Percentiles rank a stretch among this genome's conserved stretches.
phyloP scores from a whole-genome alignment of 345 rosid genomes.

The Raphanus sativus region DNA sequence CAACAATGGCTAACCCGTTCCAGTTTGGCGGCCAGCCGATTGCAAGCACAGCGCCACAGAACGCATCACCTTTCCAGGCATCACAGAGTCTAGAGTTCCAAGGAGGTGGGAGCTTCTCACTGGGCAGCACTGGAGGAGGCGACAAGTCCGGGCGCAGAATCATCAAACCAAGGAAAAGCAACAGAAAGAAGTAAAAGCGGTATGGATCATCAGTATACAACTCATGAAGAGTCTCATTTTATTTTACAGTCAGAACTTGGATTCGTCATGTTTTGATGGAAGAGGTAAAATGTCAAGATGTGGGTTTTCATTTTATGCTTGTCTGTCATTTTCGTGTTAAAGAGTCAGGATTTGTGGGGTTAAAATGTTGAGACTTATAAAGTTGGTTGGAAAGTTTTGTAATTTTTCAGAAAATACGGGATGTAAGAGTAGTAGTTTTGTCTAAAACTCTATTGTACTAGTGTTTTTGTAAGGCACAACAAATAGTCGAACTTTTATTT shows the following conservation, averaged over 20 bases:
- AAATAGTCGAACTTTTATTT: background rate
- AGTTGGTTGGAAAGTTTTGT: constrained; percentile 41
- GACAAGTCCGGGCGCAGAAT: constrained; percentile 68
- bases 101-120: constrained; percentile 80
- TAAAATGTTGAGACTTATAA: constrained; percentile 21
- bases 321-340: constrained; percentile 7
- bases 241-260: constrained; percentile 11
- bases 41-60: constrained; percentile 47
- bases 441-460: constrained; percentile 9
- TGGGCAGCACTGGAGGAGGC: constrained; percentile 67
- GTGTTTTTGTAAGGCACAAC: constrained; percentile 11
- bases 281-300: constrained; percentile 8
- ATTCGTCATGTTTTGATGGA: background rate
- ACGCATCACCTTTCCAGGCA: constrained; percentile 59
- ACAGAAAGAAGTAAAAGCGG: constrained; percentile 47
- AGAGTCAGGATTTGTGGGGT: constrained; percentile 7
- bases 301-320: background rate
- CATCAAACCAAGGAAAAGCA: constrained; percentile 46
- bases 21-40: constrained; percentile 68
- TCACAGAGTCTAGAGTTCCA: constrained; percentile 61
- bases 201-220: background rate
- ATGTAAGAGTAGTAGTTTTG: constrained; percentile 22
- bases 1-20: constrained; percentile 52
- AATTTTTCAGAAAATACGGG: constrained; percentile 23
- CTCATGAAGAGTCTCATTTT: constrained; percentile 17